These are phyloP conservation scores for Cicer cuneatum DNA, from an alignment of 306 rosid genomes.

Conservation along the genomic window DNA sequence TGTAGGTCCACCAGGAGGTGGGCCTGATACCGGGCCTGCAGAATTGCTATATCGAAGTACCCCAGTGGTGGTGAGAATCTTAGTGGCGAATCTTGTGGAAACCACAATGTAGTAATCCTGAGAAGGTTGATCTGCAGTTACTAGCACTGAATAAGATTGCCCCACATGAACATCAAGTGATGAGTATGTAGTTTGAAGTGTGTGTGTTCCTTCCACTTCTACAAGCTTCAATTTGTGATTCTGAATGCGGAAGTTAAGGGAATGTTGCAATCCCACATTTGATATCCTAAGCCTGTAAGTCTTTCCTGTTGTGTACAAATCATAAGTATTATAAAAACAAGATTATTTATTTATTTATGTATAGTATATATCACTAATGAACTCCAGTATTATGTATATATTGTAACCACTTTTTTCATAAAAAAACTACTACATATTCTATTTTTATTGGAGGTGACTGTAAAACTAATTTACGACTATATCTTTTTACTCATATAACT, in stretches of 20 bases:
- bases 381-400: no score
- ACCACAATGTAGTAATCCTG: slow-evolving; percentile 80
- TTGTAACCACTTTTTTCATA: no score
- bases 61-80: slow-evolving; percentile 70
- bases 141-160: slow-evolving; percentile 85
- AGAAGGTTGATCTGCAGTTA: slow-evolving; percentile 88
- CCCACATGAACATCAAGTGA: slow-evolving; percentile 92
- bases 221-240: slow-evolving; percentile 83
- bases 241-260: slow-evolving; percentile 91
- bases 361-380: no score
- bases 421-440: no score
- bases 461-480: no score
- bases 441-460: no score
- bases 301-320: slow-evolving; percentile 66
- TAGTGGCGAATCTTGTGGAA: slow-evolving; percentile 72
- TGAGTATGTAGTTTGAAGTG: slow-evolving; percentile 82
- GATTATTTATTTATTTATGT: background rate
- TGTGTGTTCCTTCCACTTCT: slow-evolving; percentile 97
- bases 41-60: slow-evolving; percentile 85
- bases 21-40: slow-evolving; percentile 77
- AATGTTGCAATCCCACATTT: slow-evolving; percentile 83
- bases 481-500: no score
- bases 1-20: slow-evolving; percentile 98
- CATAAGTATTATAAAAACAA: background rate
- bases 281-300: slow-evolving; percentile 94